Conservation (phyloP, 371 early-diverging fungal genomes). For the Apophysomyces trapeziformis region DNA sequence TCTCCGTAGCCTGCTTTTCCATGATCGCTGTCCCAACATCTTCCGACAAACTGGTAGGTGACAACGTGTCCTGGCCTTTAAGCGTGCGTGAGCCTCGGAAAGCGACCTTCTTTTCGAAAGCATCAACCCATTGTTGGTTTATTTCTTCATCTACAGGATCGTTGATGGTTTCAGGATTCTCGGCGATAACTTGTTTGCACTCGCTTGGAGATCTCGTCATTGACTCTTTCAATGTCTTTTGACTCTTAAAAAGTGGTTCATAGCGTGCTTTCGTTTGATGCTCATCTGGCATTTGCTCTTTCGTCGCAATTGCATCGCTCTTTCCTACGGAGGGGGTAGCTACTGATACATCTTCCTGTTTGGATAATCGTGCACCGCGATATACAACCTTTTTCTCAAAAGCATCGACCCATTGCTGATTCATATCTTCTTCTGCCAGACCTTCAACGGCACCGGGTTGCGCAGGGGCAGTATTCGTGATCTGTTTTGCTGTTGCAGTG, state of each 20-base stretch:
- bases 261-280: no score
- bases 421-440: slow-evolving; percentile 1
- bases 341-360: slow-evolving; percentile 9
- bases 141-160: slow-evolving; percentile 12
- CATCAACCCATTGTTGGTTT: slow-evolving; percentile 35
- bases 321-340: background rate
- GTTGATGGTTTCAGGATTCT: no score
- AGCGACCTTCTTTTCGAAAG: slow-evolving; percentile 35
- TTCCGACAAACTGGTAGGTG: background rate
- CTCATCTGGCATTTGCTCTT: background rate
- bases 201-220: no score
- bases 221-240: no score
- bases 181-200: no score
- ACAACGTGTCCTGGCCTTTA: slow-evolving; percentile 13
- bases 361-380: slow-evolving; percentile 11
- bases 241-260: no score
- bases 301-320: background rate
- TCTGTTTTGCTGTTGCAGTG: background rate
- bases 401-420: slow-evolving; percentile 34
- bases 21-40: background rate
- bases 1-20: background rate
- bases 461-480: background rate
- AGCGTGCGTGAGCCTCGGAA: slow-evolving; percentile 17
- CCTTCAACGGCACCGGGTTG: background rate
- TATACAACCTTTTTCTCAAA: slow-evolving; percentile 38